Evolutionary conservation across 306 rosid species (phyloP).

Genomic region (Acacia acuminata): DNA sequence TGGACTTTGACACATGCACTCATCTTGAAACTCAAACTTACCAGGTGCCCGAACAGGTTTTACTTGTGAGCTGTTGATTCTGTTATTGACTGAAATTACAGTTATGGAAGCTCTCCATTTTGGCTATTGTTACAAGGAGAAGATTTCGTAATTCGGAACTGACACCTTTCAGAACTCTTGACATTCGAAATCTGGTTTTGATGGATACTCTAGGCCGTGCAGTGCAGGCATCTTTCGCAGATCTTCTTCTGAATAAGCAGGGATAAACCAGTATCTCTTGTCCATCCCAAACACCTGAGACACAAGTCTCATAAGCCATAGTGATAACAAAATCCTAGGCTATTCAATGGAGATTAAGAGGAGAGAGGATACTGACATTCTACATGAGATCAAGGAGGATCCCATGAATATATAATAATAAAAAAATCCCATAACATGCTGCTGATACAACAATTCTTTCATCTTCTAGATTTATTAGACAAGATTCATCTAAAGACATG

Average conservation of each 20-base stretch:
- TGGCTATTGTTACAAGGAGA: neutral
- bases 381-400: neutral
- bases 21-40: neutral
- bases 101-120: conserved; percentile 31
- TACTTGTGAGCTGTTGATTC: conserved; percentile 38
- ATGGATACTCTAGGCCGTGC: conserved; percentile 95
- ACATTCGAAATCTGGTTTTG: conserved; percentile 85
- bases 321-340: neutral
- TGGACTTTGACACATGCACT: conserved; percentile 20
- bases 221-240: conserved; percentile 84
- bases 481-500: neutral
- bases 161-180: conserved; percentile 77
- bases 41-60: conserved; percentile 28
- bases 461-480: neutral
- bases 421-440: neutral
- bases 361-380: neutral
- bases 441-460: neutral
- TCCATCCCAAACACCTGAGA: conserved; percentile 88
- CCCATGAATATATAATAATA: neutral
- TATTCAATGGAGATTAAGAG: neutral
- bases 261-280: conserved; percentile 89
- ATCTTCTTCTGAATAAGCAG: conserved; percentile 95
- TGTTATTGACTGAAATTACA: conserved; percentile 35
- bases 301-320: conserved; percentile 20
- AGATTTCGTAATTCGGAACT: neutral